These are phyloP conservation scores for Curvularia sp. DNA, from an alignment of 2,329 filamentous ascomycete genomes.

Conservation along the genomic window DNA sequence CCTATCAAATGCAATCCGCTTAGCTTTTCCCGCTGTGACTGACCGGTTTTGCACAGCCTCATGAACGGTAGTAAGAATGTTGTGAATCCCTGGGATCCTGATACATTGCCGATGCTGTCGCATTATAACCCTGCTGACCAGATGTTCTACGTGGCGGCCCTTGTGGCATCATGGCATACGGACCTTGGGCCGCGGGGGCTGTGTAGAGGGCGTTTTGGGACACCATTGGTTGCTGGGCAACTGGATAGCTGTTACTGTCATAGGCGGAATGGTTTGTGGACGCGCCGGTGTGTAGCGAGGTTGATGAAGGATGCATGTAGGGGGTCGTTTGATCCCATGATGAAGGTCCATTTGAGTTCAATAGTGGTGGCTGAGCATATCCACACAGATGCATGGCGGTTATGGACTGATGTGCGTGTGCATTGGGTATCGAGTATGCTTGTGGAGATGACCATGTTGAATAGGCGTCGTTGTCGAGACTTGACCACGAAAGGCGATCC, in stretches of 20 bases:
- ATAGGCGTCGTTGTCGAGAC: slow-evolving; percentile 28
- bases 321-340: slow-evolving; percentile 31
- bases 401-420: slow-evolving; percentile 19
- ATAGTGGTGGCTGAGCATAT: slow-evolving; percentile 24
- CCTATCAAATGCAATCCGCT: slow-evolving; percentile 11
- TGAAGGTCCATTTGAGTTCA: slow-evolving; percentile 14
- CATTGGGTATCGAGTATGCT: slow-evolving; percentile 24
- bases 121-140: slow-evolving; percentile 19
- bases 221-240: slow-evolving; percentile 25
- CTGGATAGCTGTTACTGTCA: slow-evolving; percentile 26
- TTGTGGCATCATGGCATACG: slow-evolving; percentile 22
- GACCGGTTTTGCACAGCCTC: slow-evolving; percentile 26
- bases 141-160: slow-evolving; percentile 16
- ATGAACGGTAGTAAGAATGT: slow-evolving; percentile 29
- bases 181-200: slow-evolving; percentile 18
- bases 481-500: slow-evolving; percentile 33
- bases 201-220: slow-evolving; percentile 24
- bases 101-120: slow-evolving; percentile 22
- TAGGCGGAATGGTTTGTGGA: slow-evolving; percentile 16
- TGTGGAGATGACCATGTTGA: slow-evolving; percentile 36
- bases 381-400: slow-evolving; percentile 14
- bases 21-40: slow-evolving; percentile 10
- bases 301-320: slow-evolving; percentile 25
- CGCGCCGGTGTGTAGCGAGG: slow-evolving; percentile 27
- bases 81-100: slow-evolving; percentile 30